Evolutionary conservation across 768 basidiomycete species (phyloP), one percentile per base, ranked within the genome.

Genomic region (Thelephora aurantiotincta): DNA sequence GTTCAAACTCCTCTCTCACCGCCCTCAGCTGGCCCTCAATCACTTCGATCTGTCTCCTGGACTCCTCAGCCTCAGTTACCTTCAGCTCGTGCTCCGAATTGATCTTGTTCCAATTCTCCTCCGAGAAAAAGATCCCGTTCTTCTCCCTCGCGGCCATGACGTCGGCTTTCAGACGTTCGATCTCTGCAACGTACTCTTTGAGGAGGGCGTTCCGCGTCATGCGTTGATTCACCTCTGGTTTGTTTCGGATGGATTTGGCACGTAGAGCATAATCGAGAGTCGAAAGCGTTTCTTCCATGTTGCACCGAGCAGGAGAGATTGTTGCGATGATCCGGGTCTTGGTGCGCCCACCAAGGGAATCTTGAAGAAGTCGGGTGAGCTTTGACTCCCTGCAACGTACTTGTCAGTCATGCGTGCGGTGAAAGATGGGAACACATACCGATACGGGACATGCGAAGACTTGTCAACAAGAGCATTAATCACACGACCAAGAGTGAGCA

Each of bases 311-410:
- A 1, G 96, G 94, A 7, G 91, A 94, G 57, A 97, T 78, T 5
- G 96, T 98, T 0, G 93, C 96, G 52, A 99, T 87, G 58, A 99
- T 91, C 56, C 91, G 94, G 0, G 96, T 99, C 67, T 97, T 98
- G 5, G 96, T 99, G 30, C 81, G 76, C 0, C 96, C 96, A 5
- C 96, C 96, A 4, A 99, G 73, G n/a, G 96, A 99, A 65, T 99
- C 96, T 81, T 98, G 94, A 3, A 99, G 74, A 9, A 99, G 73
- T 33, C 96, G 87, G 12, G 96, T 99, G 46, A 99, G 82, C 60
- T 98, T 98, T 2, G 94, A 97, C 65, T 99, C 96, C 22, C 91
- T 88, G 57, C 9, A 47, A 7, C 43, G n/a, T 16, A 7, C n/a
- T 33, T 50, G 11, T 45, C 51, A 16, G 45, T 47, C 2, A n/a